Base-by-base conservation (phyloP, 371 early-diverging fungal species). In the Lichtheimia ramosa region DNA sequence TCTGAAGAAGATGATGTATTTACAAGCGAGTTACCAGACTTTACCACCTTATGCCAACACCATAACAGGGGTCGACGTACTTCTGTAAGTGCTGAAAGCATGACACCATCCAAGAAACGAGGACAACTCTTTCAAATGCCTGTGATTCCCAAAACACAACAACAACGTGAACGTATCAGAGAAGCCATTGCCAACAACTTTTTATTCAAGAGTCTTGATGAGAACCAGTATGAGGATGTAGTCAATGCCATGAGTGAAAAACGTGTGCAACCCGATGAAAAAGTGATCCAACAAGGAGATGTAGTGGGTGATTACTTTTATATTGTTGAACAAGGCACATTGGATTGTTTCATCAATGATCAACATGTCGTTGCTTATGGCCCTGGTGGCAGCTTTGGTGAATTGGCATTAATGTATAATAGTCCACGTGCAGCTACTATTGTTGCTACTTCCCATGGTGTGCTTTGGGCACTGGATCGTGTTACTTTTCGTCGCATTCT, bases 201-300 rank as follows among this genome's bases (percentile, higher is more conserved):
- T 70, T 69, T 98, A 61, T 98, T 97, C 82, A 84, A 88, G 51
- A 84, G 90, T 62, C 79, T 97, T 58, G 97, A 97, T 71, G 99
- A 97, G 69, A 96, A 97, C 58, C 95, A 96, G 73, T 92, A 93
- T 68, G 79, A 79, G 65, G 97, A 96, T 66, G 96, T 98, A 6
- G 89, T 98, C 6, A 90, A 96, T 63, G 97, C 98, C n/a, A 96
- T 98, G 97, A 86, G 85, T 40, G 96, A 96, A 71, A 95, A 95
- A 74, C 73, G 71, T 16, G 88, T 94, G 28, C 43, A 60, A 23
- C 43, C 78, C 27, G 89, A 88, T n/a, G 91, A 90, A 65, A 85
- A 80, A 54, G 89, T 99, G 28, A 97, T 98, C 59, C 84, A 82
- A 40, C 98, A 99, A 77, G 99, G 97, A 43, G 97, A 89, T 43